Evolutionary conservation across 306 rosid genomes (phyloP), one percentile per base, ranked within the genome.

Genomic region (Malus orientalis): DNA sequence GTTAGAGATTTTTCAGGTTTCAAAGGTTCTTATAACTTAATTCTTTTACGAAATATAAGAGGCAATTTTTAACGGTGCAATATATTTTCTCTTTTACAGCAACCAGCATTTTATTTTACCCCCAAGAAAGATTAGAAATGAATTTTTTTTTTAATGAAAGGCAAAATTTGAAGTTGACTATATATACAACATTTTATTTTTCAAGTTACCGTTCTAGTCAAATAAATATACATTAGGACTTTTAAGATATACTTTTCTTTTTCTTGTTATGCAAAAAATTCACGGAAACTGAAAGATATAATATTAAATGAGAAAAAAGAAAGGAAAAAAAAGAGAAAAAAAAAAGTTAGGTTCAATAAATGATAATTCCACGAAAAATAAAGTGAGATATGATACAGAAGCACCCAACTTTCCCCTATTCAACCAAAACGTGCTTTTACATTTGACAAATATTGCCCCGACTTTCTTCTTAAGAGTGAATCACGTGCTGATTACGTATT

Each of bases 361-460:
- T 81, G 78, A 69, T 64, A 71, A 74, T 67, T 67, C 2, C 45
- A 58, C 19, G 18, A 15, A 16, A 40, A 53, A 79, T 76, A 76
- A 64, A 40, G 45, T 47, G 44, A 0, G 36, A 33, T 16, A 69
- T 19, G 20, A 40, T 38, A 51, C 12, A 9, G 63, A 51, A 81
- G 77, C 54, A 65, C 49, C 36, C 15, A 60, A 23, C 81, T 71
- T 67, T 77, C 13, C 74, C 44, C 29, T 22, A 69, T 80, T 80
- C 84, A 84, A 77, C 80, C 80, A 69, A 80, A 84, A 80, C 87
- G 87, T 77, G 82, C 82, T 84, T 86, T 88, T 84, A 9, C 11
- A 57, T 54, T 76, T 14, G 40, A 36, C 40, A 36, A 6, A 36
- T 36, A 36, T 36, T 36, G 8, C 8, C 38, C 40, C 40, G 40